phyloP scores from a whole-genome alignment of 805 yeast genomes.

The Monosporozyma solicola region DNA sequence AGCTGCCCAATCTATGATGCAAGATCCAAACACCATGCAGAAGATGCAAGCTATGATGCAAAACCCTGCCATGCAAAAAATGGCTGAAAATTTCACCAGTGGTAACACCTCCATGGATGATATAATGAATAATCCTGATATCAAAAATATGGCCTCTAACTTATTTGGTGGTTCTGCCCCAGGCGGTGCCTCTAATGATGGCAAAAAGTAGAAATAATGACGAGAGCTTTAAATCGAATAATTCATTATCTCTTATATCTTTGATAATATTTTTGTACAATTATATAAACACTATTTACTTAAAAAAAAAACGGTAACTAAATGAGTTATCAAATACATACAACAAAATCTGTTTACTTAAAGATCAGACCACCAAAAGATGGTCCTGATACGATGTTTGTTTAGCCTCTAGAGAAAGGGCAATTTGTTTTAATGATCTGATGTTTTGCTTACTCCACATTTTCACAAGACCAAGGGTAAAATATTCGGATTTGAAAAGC shows the following conservation, averaged over 20 bases:
- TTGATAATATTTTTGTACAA: neutral
- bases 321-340: neutral
- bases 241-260: neutral
- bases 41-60: conserved; percentile 61
- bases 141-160: conserved; percentile 60
- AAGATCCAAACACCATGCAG: conserved; percentile 67
- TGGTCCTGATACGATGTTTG: neutral
- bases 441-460: conserved; percentile 3
- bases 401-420: neutral
- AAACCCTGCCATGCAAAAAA: conserved; percentile 71
- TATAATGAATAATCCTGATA: conserved; percentile 72
- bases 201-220: neutral
- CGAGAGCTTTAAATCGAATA: neutral
- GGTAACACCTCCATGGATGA: conserved; percentile 52
- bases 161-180: conserved; percentile 41
- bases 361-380: neutral
- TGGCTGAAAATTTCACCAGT: conserved; percentile 70
- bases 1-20: conserved; percentile 84
- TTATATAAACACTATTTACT: neutral
- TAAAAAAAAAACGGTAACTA: neutral
- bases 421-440: neutral
- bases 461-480: conserved; percentile 15
- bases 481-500: conserved; percentile 38
- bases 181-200: neutral
- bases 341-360: neutral